Evolutionary conservation across 1,284 basidiomycete genomes (phyloP).

Genomic region (Meira nashicola): DNA sequence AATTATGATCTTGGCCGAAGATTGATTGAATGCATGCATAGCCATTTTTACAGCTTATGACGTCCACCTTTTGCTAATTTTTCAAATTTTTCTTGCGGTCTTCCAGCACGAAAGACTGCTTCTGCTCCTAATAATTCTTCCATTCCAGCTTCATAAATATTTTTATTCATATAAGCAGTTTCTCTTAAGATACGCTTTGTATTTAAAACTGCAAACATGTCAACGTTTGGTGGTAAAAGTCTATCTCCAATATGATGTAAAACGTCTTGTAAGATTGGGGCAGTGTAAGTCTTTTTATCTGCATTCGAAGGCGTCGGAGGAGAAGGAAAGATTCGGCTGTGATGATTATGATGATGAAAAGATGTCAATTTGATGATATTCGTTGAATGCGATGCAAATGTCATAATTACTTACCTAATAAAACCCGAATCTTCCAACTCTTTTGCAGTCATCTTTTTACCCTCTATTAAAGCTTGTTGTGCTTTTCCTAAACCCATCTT

Average conservation of each 20-base stretch:
- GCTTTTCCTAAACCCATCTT: slow-evolving; percentile 32
- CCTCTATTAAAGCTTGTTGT: slow-evolving; percentile 30
- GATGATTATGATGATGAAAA: background rate
- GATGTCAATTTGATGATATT: background rate
- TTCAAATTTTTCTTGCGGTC: slow-evolving; percentile 23
- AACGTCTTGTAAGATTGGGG: slow-evolving; percentile 26
- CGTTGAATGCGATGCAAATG: too few relatives aligned
- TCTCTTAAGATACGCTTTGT: slow-evolving; percentile 32
- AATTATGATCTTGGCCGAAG: too few relatives aligned
- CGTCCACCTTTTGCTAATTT: slow-evolving; percentile 27
- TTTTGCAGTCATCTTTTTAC: slow-evolving; percentile 23
- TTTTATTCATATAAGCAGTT: slow-evolving; percentile 25
- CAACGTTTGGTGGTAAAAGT: slow-evolving; percentile 25
- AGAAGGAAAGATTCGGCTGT: slow-evolving; percentile 18
- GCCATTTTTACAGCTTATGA: slow-evolving; percentile 24
- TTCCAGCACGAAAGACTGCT: slow-evolving; percentile 26
- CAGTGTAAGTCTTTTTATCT: slow-evolving; percentile 13
- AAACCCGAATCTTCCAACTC: slow-evolving; percentile 31
- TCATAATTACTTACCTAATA: slow-evolving; percentile 20
- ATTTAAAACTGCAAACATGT: slow-evolving; percentile 29
- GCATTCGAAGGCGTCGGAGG: slow-evolving; percentile 6
- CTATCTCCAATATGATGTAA: slow-evolving; percentile 20
- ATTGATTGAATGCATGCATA: too few relatives aligned
- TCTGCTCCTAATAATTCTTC: slow-evolving; percentile 24
- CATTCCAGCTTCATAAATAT: background rate